Base-by-base conservation (phyloP, 192 early-diverging fungal genomes). In the Linnemannia schmuckeri region DNA sequence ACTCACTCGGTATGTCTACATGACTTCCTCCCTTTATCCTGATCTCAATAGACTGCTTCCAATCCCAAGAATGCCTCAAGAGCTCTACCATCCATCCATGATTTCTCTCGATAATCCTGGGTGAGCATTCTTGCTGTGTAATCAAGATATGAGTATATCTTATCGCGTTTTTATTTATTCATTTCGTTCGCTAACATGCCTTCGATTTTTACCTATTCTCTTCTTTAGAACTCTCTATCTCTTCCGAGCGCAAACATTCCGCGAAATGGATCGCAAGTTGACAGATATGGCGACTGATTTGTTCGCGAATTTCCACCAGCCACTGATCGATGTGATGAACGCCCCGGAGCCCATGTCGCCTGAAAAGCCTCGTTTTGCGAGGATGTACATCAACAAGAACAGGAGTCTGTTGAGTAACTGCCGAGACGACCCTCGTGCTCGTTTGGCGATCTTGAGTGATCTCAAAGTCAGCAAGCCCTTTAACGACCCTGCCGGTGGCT, bases 341-440 rank as follows among this genome's bases (percentile, higher is more conserved):
- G 18, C 27, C 40, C n/a, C 70, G 1, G 63, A 57, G 9, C 9
- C 37, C 13, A 27, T 81, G 3, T 55, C 79, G 9, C 49, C 57
- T 18, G 76, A 77, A 49, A 73, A 33, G 46, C 85, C 85, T 6
- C 74, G 44, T 30, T 87, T 87, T 47, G 71, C 57, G 20, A 49
- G 85, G 38, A 30, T 87, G 44, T 87, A 81, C 27, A 81, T 78
- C 52, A 87, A 30, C 80, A 87, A 87, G 68, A 81, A 81, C 68
- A 38, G 85, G 30, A 74, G 79, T 22, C 18, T 68, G 7, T 40
- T 87, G 71, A 12, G 41, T 40, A 75, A 24, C 9, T 81, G 72
- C 27, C 70, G 85, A 9, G 85, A 87, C 40, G 76, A 78, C 18
- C 42, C 7, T 2, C 22, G 66, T 4, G 85, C 85, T 13, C 81